phyloP scores from a whole-genome alignment of 2,329 filamentous ascomycete genomes.

The Alternaria gansuensis region DNA sequence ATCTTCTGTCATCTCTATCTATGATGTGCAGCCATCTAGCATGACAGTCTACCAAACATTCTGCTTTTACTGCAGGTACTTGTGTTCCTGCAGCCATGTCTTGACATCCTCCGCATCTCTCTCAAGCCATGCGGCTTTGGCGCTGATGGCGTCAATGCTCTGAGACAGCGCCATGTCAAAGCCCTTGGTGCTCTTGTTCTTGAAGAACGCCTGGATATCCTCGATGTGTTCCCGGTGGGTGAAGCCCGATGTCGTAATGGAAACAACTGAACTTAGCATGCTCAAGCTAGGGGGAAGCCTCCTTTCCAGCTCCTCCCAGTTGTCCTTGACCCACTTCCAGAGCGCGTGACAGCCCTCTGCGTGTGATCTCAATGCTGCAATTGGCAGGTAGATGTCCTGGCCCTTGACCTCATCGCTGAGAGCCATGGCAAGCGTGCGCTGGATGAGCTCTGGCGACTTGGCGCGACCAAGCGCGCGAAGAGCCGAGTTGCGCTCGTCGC shows the following conservation, averaged over 20 bases:
- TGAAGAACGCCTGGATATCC: constrained; percentile 82
- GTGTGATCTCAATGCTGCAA: constrained; percentile 79
- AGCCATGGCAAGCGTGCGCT: constrained; percentile 79
- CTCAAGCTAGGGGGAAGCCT: constrained; percentile 85
- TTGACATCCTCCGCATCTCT: constrained; percentile 81
- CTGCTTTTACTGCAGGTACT: constrained; percentile 59
- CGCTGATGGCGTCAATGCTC: constrained; percentile 82
- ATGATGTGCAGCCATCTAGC: not conserved
- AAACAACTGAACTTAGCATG: constrained; percentile 85
- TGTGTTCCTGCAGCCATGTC: constrained; percentile 72
- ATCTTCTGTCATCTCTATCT: not conserved
- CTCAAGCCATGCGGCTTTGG: constrained; percentile 83
- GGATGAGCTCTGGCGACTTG: constrained; percentile 78
- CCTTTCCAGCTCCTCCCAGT: constrained; percentile 86
- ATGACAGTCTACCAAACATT: not conserved
- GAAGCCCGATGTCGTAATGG: constrained; percentile 83
- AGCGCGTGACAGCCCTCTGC: constrained; percentile 80
- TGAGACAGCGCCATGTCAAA: constrained; percentile 92
- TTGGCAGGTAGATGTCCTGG: constrained; percentile 92
- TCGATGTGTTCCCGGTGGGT: constrained; percentile 77
- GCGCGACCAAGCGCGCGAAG: constrained; percentile 83
- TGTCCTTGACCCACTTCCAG: constrained; percentile 82
- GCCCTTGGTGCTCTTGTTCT: constrained; percentile 80
- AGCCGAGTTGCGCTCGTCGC: constrained; percentile 90
- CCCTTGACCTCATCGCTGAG: constrained; percentile 86